These are phyloP conservation scores for Ilex aquifolium DNA, from an alignment of 257 asterid species.

Conservation along the genomic window DNA sequence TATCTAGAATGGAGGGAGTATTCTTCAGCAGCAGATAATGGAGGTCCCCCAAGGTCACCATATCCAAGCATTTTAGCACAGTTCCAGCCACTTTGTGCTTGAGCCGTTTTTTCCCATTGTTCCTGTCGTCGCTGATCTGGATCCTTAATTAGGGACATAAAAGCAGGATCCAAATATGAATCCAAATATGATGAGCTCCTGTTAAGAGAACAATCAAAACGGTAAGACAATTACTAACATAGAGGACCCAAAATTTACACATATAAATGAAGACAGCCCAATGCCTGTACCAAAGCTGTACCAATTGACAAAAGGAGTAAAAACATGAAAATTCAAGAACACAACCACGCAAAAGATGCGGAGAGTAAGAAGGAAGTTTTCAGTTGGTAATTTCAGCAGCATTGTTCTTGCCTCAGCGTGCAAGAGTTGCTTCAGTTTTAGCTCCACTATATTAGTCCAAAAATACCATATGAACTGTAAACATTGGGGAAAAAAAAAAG, in stretches of 20 bases:
- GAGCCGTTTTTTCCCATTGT: constrained; percentile 87
- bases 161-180: constrained; percentile 84
- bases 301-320: too few species aligned
- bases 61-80: constrained; percentile 72
- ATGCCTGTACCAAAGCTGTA: too few species aligned
- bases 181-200: constrained; percentile 77
- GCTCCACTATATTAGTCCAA: too few species aligned
- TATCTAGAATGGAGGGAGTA: constrained; percentile 93
- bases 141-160: constrained; percentile 87
- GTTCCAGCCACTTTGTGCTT: constrained; percentile 72
- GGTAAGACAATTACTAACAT: not conserved
- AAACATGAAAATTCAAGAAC: too few species aligned
- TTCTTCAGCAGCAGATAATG: constrained; percentile 86
- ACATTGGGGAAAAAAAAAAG: too few species aligned
- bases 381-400: too few species aligned
- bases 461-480: too few species aligned
- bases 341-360: too few species aligned
- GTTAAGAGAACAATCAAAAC: constrained; percentile 13
- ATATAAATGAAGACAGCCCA: too few species aligned
- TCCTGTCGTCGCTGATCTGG: constrained; percentile 84
- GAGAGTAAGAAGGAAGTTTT: too few species aligned
- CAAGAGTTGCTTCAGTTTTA: too few species aligned
- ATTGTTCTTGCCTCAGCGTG: too few species aligned
- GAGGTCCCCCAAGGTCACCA: constrained; percentile 86
- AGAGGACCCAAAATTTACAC: not conserved